Conservation (phyloP, 176 grass and related monocot genomes). For the Musa itinerans region DNA sequence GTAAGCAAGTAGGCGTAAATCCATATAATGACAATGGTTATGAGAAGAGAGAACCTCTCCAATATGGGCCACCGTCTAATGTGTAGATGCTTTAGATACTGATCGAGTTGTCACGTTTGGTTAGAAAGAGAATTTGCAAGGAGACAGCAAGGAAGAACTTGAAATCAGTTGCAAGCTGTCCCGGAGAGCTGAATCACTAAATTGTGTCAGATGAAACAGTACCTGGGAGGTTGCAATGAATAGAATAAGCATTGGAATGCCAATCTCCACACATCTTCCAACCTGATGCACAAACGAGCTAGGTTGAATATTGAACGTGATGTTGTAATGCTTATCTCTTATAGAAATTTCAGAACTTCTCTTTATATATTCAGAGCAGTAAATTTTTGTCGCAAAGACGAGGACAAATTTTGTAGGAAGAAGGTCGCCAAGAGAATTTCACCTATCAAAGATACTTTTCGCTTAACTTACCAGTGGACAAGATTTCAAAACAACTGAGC, state of each 20-base stretch:
- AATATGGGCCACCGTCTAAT: conserved; percentile 47
- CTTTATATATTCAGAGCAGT: too few species aligned
- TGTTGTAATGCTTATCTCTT: too few species aligned
- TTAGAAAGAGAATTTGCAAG: background rate
- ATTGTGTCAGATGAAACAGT: background rate
- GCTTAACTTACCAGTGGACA: too few species aligned
- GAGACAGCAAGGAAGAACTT: conserved; percentile 4
- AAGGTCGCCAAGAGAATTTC: too few species aligned
- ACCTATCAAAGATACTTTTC: too few species aligned
- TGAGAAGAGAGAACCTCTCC: conserved; percentile 76
- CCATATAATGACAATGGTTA: conserved; percentile 66
- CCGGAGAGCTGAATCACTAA: too few species aligned
- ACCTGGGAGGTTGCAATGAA: conserved; percentile 40
- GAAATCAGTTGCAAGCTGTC: background rate
- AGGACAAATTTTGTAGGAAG: too few species aligned
- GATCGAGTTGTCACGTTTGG: conserved; percentile 5
- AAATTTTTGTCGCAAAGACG: too few species aligned
- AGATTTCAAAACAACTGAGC: too few species aligned
- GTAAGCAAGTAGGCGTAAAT: conserved; percentile 83
- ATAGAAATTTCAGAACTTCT: too few species aligned
- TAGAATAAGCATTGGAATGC: conserved; percentile 73
- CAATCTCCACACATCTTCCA: conserved; percentile 87
- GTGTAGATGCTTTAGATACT: conserved; percentile 79
- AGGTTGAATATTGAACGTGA: background rate
- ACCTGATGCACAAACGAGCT: conserved; percentile 34